Percentiles rank a stretch among this genome's conserved stretches.
Conservation (phyloP, 352 stramenopile species). For the Phytopythium chamaehyphon region DNA sequence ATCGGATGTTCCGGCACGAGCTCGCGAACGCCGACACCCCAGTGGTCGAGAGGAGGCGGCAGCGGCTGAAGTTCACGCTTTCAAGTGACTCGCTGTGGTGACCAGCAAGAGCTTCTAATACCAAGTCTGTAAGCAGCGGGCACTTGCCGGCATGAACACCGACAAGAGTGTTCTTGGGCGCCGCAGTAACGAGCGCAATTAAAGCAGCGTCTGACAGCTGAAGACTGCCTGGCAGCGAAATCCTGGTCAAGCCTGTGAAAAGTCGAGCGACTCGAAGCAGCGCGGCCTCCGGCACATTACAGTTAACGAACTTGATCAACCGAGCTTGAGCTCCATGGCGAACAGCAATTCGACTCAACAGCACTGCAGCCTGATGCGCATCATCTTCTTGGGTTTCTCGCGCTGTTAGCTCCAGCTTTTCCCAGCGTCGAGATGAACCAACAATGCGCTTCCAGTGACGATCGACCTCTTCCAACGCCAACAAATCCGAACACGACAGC, state of each 20-base stretch:
- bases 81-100: conserved; percentile 32
- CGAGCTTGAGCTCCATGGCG: conserved; percentile 36
- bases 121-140: conserved; percentile 38
- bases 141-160: conserved; percentile 54
- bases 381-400: conserved; percentile 33
- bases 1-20: conserved; percentile 22
- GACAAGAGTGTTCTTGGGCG: conserved; percentile 26
- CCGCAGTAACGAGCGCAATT: conserved; percentile 20
- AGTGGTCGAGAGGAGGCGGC: conserved; percentile 37
- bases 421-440: conserved; percentile 25
- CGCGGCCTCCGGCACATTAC: conserved; percentile 27
- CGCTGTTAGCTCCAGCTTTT: conserved; percentile 21
- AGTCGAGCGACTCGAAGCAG: conserved; percentile 22
- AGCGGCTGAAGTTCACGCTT: conserved; percentile 57
- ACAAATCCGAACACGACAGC: conserved; percentile 44
- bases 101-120: conserved; percentile 19
- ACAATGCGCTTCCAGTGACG: conserved; percentile 29
- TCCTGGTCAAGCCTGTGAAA: conserved; percentile 32
- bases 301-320: conserved; percentile 42
- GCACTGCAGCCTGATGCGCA: conserved; percentile 13
- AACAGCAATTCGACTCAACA: conserved; percentile 25
- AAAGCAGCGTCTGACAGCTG: conserved; percentile 43
- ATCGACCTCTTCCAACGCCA: conserved; percentile 45
- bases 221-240: conserved; percentile 57
- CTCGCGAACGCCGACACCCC: conserved; percentile 29